Conservation (phyloP, 148 eudicot species). For the Persicaria maculosa region DNA sequence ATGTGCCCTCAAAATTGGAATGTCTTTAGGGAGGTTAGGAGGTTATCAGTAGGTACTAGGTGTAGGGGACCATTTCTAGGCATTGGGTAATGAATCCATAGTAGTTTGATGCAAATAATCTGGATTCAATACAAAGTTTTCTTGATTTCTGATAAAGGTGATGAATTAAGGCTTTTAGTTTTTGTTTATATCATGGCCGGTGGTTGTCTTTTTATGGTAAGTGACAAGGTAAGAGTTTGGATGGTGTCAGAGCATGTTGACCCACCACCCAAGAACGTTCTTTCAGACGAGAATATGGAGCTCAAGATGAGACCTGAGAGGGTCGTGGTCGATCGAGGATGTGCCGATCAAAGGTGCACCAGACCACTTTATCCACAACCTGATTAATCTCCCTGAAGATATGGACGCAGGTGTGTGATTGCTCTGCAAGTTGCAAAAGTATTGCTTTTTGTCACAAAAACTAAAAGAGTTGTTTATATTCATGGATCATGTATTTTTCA, state of each 20-base stretch:
- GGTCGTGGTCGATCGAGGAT: no score
- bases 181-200: background rate
- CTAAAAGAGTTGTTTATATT: background rate
- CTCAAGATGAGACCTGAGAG: no score
- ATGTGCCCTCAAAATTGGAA: background rate
- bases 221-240: no score
- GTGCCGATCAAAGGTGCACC: no score
- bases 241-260: no score
- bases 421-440: conserved; percentile 1
- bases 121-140: conserved; percentile 6
- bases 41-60: conserved; percentile 9
- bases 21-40: conserved; percentile 7
- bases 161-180: background rate
- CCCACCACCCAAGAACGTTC: no score
- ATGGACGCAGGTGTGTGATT: background rate
- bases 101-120: background rate
- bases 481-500: conserved; percentile 1
- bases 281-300: no score
- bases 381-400: no score
- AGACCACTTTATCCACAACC: no score
- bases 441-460: background rate
- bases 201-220: background rate
- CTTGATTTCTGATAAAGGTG: conserved; percentile 13
- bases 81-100: conserved; percentile 9
- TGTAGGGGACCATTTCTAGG: conserved; percentile 27